Base-by-base conservation (phyloP, 768 basidiomycete genomes). In the Pisolithus marmoratus region DNA sequence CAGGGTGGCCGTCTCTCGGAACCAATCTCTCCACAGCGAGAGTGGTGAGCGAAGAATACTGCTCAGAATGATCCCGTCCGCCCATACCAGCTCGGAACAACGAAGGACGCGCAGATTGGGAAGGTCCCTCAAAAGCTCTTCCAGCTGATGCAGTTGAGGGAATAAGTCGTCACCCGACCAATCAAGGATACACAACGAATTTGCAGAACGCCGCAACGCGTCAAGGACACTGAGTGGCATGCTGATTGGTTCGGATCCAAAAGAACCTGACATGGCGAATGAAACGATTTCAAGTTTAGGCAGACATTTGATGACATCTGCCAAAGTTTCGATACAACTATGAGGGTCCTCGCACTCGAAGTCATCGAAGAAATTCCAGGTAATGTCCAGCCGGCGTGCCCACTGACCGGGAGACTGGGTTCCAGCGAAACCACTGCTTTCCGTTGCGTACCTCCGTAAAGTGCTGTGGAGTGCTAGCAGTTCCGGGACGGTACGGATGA, bases 371-470 rank as follows among this genome's bases (percentile, higher is more conserved):
- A 65, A 58, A 26, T 59, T 57, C 5, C 60, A 50, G 29, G 52
- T 58, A 11, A 67, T 44, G 44, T 66, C 66, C 15, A 67, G 44
- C 31, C 66, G 56, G 12, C 57, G 48, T 15, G 60, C 57, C 38
- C 57, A 59, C 22, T 55, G 57, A 6, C 66, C 64, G 5, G 68
- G 27, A 7, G 56, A 54, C 22, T 31, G 50, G 8, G 26, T 19
- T 36, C 58, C 23, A 2, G 22, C 27, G 8, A 61, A 5, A 11
- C 53, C 55, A 3, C 56, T 49, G 31, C 54, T 48, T 0, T 58
- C 57, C 5, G 38, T 22, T 0, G 51, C 46, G 1, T 58, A 64
- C 14, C 46, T 50, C 7, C 43, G 34, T 26, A 67, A 19, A 0
- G 58, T 49, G 20, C 5, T 46, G 15, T 42, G 50, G n/a, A 68